Base-by-base conservation (phyloP, 306 rosid genomes). In the Fragaria iinumae region DNA sequence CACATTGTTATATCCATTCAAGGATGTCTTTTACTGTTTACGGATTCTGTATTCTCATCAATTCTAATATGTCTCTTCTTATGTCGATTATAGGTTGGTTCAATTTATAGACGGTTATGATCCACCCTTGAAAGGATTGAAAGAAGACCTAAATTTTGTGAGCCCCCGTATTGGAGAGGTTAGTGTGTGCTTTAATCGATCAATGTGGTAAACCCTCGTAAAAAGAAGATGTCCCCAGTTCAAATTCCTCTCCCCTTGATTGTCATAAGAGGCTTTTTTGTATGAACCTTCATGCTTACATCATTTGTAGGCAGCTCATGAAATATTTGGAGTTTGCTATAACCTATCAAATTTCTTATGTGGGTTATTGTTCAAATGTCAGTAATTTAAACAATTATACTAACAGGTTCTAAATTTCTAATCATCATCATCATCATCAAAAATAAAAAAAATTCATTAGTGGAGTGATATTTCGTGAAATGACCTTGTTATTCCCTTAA, bases 81-180 rank as follows among this genome's bases (percentile, higher is more conserved):
- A 27, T 80, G 79, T 71, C 73, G 62, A 72, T 87, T 73, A 49
- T 88, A 95, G 99, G 82, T 84, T 95, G 93, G 90, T 92, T 86
- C 97, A 92, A 64, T 95, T 89, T 85, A 86, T 95, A 66, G 99
- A 92, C 86, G 86, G 97, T 65, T 95, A 95, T 71, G 99, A 95
- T 81, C 99, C 97, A 70, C 99, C 97, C 8, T 47, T 89, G 74
- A 95, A 90, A 92, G 99, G 99, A 72, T 85, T 95, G 80, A 96
- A 95, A 56, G 99, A 95, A 83, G 99, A 95, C 82, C 87, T 95
- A 50, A 95, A 92, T 86, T 92, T 92, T 84, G 99, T 95, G 83
- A 92, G 99, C 90, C 99, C 97, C 55, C 96, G 99, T 67, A 95
- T 95, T 80, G 99, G 99, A 87, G 99, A 95, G 99, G 99, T 95